Conservation (phyloP, 208 protist species). For the Leishmania lainsoni region DNA sequence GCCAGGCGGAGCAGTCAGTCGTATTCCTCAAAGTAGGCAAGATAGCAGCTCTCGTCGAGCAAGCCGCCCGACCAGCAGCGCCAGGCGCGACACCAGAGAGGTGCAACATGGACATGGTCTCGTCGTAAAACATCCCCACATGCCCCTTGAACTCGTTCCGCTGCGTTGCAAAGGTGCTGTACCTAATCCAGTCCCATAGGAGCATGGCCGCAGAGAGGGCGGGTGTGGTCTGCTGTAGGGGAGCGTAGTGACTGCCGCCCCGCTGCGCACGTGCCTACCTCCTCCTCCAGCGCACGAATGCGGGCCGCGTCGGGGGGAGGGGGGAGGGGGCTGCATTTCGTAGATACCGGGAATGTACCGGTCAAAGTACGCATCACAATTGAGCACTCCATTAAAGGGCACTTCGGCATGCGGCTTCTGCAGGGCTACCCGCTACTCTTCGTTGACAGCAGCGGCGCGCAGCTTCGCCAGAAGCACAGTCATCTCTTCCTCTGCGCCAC, state of each 20-base stretch:
- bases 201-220: slow-evolving; percentile 3
- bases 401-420: slow-evolving; percentile 19
- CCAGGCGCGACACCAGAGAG: slow-evolving; percentile 18
- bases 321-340: neutral
- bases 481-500: slow-evolving; percentile 22
- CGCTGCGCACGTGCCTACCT: neutral
- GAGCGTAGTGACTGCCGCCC: neutral
- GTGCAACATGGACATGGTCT: slow-evolving; percentile 20
- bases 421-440: slow-evolving; percentile 22
- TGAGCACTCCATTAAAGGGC: slow-evolving; percentile 28
- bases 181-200: slow-evolving; percentile 15
- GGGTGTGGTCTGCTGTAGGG: slow-evolving; percentile 1
- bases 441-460: slow-evolving; percentile 18
- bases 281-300: slow-evolving; percentile 16
- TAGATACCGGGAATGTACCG: slow-evolving; percentile 21
- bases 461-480: slow-evolving; percentile 2
- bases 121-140: slow-evolving; percentile 20
- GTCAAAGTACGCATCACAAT: slow-evolving; percentile 22
- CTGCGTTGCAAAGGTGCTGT: slow-evolving; percentile 3
- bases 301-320: slow-evolving; percentile 5
- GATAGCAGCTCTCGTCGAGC: slow-evolving; percentile 26
- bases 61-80: slow-evolving; percentile 24
- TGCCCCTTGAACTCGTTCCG: slow-evolving; percentile 11
- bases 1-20: slow-evolving; percentile 19
- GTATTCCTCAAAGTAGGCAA: slow-evolving; percentile 24